phyloP scores from a whole-genome alignment of 1,284 basidiomycete species.

The Coniophora puteana region DNA sequence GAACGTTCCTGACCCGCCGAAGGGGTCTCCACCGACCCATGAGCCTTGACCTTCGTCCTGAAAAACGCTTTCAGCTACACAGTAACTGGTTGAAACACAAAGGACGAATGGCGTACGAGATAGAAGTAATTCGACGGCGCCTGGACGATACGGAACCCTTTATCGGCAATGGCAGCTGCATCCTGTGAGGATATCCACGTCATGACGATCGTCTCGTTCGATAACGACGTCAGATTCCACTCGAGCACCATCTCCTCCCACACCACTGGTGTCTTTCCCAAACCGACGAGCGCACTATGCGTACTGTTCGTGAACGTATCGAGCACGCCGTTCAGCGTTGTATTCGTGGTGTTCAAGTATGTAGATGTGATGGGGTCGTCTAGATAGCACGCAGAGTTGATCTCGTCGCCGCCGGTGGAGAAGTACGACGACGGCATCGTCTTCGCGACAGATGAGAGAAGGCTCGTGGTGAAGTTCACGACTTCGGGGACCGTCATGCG shows the following conservation, averaged over 20 bases:
- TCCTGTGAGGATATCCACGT: slow-evolving; percentile 71
- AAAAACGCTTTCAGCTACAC: too few relatives aligned
- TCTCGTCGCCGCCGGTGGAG: slow-evolving; percentile 70
- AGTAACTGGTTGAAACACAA: slow-evolving; percentile 1
- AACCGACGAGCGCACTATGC: slow-evolving; percentile 41
- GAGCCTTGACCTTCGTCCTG: slow-evolving; percentile 73
- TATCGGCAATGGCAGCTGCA: slow-evolving; percentile 52
- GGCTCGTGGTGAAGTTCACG: slow-evolving; percentile 40
- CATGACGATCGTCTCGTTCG: slow-evolving; percentile 70
- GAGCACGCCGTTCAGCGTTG: slow-evolving; percentile 50
- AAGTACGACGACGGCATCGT: slow-evolving; percentile 49
- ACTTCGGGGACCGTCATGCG: slow-evolving; percentile 47
- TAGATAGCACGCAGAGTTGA: slow-evolving; percentile 56
- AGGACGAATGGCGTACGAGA: slow-evolving; percentile 49
- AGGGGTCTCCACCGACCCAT: slow-evolving; percentile 68
- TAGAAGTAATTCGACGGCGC: slow-evolving; percentile 76
- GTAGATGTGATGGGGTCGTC: slow-evolving; percentile 44
- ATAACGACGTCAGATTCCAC: slow-evolving; percentile 54
- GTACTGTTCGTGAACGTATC: slow-evolving; percentile 47
- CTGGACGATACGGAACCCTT: slow-evolving; percentile 65
- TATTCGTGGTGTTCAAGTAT: slow-evolving; percentile 37
- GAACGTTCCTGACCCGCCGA: too few relatives aligned
- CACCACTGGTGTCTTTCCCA: slow-evolving; percentile 62
- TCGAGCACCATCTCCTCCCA: slow-evolving; percentile 73
- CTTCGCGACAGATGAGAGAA: slow-evolving; percentile 40